These are phyloP conservation scores for Babesia ovata DNA, from an alignment of 169 alveolate species.

Conservation along the genomic window DNA sequence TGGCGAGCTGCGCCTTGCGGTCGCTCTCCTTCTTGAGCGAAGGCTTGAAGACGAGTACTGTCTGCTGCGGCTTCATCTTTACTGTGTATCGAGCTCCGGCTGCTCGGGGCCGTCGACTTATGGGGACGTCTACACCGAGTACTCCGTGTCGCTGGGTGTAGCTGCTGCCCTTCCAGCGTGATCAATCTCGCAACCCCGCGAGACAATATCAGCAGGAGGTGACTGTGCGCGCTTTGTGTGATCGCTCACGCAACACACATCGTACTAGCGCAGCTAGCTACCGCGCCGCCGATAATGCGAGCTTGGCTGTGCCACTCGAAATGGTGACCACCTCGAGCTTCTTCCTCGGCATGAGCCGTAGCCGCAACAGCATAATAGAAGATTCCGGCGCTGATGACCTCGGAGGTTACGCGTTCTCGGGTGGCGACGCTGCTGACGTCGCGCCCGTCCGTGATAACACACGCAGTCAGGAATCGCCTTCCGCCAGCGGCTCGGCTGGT, in stretches of 20 bases:
- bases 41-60: constrained; percentile 83
- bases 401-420: background rate
- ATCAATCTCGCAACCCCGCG: too few species aligned
- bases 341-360: background rate
- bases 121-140: constrained; percentile 45
- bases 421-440: background rate
- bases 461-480: background rate
- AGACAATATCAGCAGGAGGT: too few species aligned
- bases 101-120: background rate
- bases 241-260: too few species aligned
- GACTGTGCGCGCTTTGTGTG: too few species aligned
- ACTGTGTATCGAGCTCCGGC: background rate
- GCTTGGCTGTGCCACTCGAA: background rate
- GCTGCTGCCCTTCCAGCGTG: too few species aligned
- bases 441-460: background rate
- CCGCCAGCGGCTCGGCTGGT: background rate
- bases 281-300: constrained; percentile 15
- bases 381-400: constrained; percentile 24
- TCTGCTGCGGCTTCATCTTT: constrained; percentile 52
- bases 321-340: constrained; percentile 26
- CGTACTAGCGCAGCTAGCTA: background rate
- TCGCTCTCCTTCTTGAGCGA: constrained; percentile 83
- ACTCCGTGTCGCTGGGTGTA: background rate
- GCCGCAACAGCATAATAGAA: constrained; percentile 18
- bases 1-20: constrained; percentile 83